These are phyloP conservation scores for Cordyceps fumosorosea DNA, from an alignment of 2,329 filamentous ascomycete species.

Conservation along the genomic window DNA sequence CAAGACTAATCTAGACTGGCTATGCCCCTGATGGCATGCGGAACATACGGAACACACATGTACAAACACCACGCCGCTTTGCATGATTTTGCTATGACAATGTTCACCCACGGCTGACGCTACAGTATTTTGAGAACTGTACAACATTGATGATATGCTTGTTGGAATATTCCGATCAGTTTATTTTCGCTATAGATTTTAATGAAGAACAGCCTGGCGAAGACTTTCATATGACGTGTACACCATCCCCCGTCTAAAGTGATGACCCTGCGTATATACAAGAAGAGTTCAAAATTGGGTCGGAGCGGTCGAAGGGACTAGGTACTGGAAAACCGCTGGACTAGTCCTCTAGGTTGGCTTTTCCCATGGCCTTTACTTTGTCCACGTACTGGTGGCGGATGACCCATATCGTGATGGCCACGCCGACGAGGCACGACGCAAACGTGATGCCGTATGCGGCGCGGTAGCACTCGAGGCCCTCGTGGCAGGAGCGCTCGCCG, in stretches of 20 bases:
- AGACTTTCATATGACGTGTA: background rate
- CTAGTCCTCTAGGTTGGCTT: constrained; percentile 32
- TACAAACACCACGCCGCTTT: constrained; percentile 9
- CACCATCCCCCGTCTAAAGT: background rate
- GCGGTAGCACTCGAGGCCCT: constrained; percentile 75
- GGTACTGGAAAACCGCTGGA: background rate
- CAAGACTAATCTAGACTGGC: constrained; percentile 21
- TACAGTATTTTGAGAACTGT: background rate
- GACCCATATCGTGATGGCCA: constrained; percentile 63
- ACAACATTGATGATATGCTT: background rate
- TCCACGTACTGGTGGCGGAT: constrained; percentile 52
- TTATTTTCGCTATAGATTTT: background rate
- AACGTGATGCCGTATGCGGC: constrained; percentile 77
- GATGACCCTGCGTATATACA: background rate
- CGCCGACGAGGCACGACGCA: constrained; percentile 60
- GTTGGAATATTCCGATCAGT: background rate
- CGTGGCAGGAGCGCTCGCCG: constrained; percentile 67
- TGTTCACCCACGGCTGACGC: background rate
- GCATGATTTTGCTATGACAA: background rate
- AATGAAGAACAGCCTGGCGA: background rate
- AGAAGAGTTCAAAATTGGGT: background rate
- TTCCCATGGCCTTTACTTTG: constrained; percentile 31
- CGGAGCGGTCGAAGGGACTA: background rate
- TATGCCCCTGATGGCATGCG: background rate
- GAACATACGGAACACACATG: background rate